phyloP scores from a whole-genome alignment of 306 rosid genomes.

The Lablab purpureus region DNA sequence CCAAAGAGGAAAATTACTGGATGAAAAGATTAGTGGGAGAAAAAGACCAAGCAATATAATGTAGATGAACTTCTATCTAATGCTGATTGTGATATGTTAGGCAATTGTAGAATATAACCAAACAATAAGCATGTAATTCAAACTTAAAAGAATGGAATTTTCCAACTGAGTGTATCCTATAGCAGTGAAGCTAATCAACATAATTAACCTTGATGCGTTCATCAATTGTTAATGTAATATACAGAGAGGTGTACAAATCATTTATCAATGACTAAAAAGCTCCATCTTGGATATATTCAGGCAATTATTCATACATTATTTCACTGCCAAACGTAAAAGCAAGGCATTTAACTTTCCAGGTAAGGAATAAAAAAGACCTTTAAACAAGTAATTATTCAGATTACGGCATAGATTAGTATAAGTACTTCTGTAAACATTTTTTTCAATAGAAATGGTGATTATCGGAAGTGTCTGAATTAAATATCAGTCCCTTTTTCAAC shows the following conservation, averaged over 20 bases:
- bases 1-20: conserved; percentile 22
- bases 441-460: conserved; percentile 25
- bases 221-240: background rate
- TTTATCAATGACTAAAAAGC: background rate
- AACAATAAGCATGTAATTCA: conserved; percentile 27
- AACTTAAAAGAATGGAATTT: conserved; percentile 8
- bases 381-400: background rate
- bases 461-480: background rate
- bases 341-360: conserved; percentile 1
- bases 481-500: conserved; percentile 3
- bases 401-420: background rate
- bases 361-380: conserved; percentile 12
- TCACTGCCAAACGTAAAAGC: conserved; percentile 29
- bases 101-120: conserved; percentile 27
- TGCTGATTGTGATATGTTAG: conserved; percentile 1
- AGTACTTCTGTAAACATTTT: background rate
- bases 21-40: conserved; percentile 24
- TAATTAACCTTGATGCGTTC: conserved; percentile 32
- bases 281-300: conserved; percentile 18
- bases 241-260: conserved; percentile 29
- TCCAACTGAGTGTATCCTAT: conserved; percentile 9
- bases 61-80: conserved; percentile 11
- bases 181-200: conserved; percentile 31
- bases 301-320: conserved; percentile 24
- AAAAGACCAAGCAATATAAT: conserved; percentile 16